Base-by-base conservation (phyloP, 2,329 filamentous ascomycete species). In the Aspergillus aculeatinus region DNA sequence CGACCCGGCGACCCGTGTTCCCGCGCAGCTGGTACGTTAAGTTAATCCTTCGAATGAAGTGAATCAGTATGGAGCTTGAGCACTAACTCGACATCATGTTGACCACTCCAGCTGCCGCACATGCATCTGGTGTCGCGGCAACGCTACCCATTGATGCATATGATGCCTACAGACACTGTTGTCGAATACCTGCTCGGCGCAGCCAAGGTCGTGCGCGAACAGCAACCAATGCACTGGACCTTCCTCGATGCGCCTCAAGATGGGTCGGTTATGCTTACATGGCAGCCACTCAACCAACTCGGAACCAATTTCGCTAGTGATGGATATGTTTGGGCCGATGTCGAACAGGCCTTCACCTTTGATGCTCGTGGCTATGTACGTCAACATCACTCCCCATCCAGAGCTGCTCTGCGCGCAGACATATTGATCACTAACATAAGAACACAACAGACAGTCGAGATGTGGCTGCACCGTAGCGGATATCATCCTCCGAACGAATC, bases 191-290 rank as follows among this genome's bases (percentile, higher is more conserved):
- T 98, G 62, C 83, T 93, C 72, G 86, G 88, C 70, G 93, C 92
- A 44, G 91, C 93, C 9, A 89, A 91, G 72, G 89, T 96, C 63
- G 89, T 93, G 67, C 90, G 91, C 75, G 89, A 96, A 71, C 83
- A 88, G 65, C 89, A 92, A 52, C 87, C 94, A 2, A 93, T 99
- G 83, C 91, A 89, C 77, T 99, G 94, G 94, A 93, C 90, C 50
- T 96, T 94, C 75, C 85, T 98, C 59, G 87, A 95, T 68, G 85
- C 87, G 56, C 94, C 94, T 11, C 83, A 83, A 55, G 91, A 96
- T 76, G 92, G 92, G 58, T 89, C 88, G 9, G 85, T 96, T 49
- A 85, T 95, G 72, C 82, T 98, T 64, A 89, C 90, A 55, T 98
- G 94, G 94, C 92, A 97, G 74, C 90, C 94, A 2, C 81, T 89